Evolutionary conservation across 2,329 filamentous ascomycete species (phyloP).

Genomic region (Microdochium trichocladiopsis): DNA sequence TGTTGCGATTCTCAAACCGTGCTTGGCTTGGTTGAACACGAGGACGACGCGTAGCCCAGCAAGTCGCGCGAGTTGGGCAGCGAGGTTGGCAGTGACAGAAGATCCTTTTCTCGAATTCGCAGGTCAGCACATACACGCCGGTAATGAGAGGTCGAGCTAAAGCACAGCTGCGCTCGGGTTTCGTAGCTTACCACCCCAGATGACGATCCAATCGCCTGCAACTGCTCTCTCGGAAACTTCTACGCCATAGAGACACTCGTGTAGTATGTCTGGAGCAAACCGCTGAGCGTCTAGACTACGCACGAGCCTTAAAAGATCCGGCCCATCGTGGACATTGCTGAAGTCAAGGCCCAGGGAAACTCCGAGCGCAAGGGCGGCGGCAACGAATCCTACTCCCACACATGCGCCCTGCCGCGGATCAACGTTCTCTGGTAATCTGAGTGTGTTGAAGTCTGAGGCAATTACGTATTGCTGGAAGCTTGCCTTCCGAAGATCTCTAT

Average conservation of each 20-base stretch:
- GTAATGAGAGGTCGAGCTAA: too few relatives aligned
- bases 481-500: slow-evolving; percentile 64
- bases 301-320: slow-evolving; percentile 50
- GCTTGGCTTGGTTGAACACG: slow-evolving; percentile 60
- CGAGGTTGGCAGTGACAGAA: slow-evolving; percentile 61
- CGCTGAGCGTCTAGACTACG: slow-evolving; percentile 32
- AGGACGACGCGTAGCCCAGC: slow-evolving; percentile 58
- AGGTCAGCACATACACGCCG: too few relatives aligned
- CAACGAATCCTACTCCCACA: slow-evolving; percentile 65
- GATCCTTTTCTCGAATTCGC: too few relatives aligned
- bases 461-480: slow-evolving; percentile 66
- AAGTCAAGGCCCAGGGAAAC: slow-evolving; percentile 67
- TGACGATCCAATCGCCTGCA: slow-evolving; percentile 60
- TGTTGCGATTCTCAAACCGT: slow-evolving; percentile 50
- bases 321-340: slow-evolving; percentile 39
- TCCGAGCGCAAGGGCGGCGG: slow-evolving; percentile 58
- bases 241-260: slow-evolving; percentile 56
- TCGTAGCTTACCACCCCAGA: slow-evolving; percentile 60
- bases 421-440: slow-evolving; percentile 48
- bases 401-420: slow-evolving; percentile 51
- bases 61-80: slow-evolving; percentile 61
- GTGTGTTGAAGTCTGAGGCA: slow-evolving; percentile 57
- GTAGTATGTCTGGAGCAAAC: slow-evolving; percentile 53
- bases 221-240: slow-evolving; percentile 42
- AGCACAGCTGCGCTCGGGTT: too few relatives aligned